Evolutionary conservation across 2,329 filamentous ascomycete genomes (phyloP).

Genomic region (Metarhizium guizhouense): DNA sequence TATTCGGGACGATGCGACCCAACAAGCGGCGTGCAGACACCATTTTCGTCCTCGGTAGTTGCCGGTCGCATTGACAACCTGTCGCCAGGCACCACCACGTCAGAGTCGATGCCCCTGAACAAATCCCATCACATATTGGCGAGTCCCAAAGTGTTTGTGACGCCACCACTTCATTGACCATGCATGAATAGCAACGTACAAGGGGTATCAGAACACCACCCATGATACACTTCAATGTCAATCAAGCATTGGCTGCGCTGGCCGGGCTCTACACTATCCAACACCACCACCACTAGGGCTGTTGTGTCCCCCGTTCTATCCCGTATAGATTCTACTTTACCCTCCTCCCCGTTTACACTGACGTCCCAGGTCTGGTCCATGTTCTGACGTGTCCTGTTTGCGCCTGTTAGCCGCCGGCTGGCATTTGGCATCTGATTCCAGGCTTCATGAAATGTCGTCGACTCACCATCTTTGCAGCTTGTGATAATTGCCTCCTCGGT

Average conservation of each 20-base stretch:
- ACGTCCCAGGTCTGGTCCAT: conserved; percentile 53
- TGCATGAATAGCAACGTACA: neutral
- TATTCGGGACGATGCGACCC: neutral
- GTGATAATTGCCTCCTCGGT: conserved; percentile 90
- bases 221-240: neutral
- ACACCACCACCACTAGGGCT: neutral
- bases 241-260: neutral
- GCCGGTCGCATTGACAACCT: neutral
- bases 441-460: neutral
- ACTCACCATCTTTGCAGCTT: conserved; percentile 79
- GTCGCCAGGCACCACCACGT: neutral
- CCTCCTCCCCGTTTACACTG: neutral
- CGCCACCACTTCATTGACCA: neutral
- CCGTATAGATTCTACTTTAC: neutral
- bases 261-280: neutral
- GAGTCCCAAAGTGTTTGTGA: neutral
- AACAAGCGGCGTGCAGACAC: neutral
- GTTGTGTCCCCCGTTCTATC: neutral
- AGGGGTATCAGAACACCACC: too few species aligned
- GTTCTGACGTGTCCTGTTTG: conserved; percentile 62
- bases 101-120: neutral
- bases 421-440: conserved; percentile 5
- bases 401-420: conserved; percentile 10
- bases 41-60: neutral
- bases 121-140: neutral